phyloP scores from a whole-genome alignment of 257 asterid species.

The Prunella vulgaris region DNA sequence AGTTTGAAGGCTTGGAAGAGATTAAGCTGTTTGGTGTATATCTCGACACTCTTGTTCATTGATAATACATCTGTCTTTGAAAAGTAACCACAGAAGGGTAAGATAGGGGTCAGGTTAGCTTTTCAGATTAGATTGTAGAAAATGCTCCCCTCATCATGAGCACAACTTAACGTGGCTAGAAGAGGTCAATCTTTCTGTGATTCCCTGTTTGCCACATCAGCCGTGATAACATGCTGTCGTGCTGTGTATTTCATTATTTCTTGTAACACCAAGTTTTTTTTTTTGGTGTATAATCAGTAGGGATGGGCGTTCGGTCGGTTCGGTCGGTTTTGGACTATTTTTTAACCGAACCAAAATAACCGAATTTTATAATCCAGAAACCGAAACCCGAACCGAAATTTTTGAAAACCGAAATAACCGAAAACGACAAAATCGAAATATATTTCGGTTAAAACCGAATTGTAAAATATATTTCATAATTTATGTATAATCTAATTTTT shows the following conservation, averaged over 20 bases:
- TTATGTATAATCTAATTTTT: too few relatives aligned
- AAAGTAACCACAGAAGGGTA: not conserved
- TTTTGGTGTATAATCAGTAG: not conserved
- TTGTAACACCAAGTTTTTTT: not conserved
- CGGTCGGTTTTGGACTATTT: too few relatives aligned
- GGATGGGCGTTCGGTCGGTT: too few relatives aligned
- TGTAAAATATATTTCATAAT: too few relatives aligned
- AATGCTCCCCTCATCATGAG: not conserved
- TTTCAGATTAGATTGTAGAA: not conserved
- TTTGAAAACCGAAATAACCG: too few relatives aligned
- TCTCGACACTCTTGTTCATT: not conserved
- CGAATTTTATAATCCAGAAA: too few relatives aligned
- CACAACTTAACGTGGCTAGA: not conserved
- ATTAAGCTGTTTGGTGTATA: not conserved
- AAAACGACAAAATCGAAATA: too few relatives aligned
- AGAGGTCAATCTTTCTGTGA: not conserved
- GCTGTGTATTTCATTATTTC: not conserved
- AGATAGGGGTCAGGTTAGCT: not conserved
- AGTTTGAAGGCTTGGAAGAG: too few relatives aligned
- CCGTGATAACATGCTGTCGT: not conserved
- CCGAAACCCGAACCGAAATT: too few relatives aligned
- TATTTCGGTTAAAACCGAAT: too few relatives aligned
- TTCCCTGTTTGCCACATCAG: not conserved
- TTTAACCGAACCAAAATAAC: too few relatives aligned
- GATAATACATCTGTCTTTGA: not conserved